Base-by-base conservation (phyloP, 306 rosid species). In the Rosa persica region DNA sequence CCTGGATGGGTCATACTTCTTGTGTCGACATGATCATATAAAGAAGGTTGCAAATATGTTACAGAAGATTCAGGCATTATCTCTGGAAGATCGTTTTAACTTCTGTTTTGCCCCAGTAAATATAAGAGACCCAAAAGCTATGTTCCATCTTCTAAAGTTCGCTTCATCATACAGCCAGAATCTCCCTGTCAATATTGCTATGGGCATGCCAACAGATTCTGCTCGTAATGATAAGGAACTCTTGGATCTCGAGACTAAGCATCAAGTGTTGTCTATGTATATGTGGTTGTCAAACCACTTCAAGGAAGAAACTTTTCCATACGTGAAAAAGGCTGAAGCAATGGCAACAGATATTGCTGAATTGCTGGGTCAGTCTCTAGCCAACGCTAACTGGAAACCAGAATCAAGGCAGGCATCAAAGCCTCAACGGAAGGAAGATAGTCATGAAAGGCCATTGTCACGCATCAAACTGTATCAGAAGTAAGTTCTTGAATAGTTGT, bases 41-140 rank as follows among this genome's bases (percentile, higher is more conserved):
- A 94, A 89, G 89, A 94, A 90, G 85, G 92, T 90, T 43, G 96
- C 97, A 76, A 94, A 90, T 86, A 92, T 92, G 98, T 83, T 94
- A 83, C 92, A 92, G 85, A 94, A 83, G 87, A 83, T 92, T 34
- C 84, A 49, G 69, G 89, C 87, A 48, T 76, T 94, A 73, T 94
- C 97, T 74, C 87, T 94, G 16, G 94, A 84, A 82, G 94, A 94
- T 72, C 96, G 96, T 34, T 94, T 86, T 77, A 88, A 94, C 84
- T 90, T 94, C 78, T 90, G 92, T 77, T 92, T 94, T 86, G 92
- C 98, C 71, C 98, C 98, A 17, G 93, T 90, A 76, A 94, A 94
- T 87, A 87, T 94, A 72, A 86, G 92, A 74, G 97, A 94, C 84
- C 98, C 98, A 61, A 92, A 88, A 87, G 97, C 97, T 34, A 86